Conservation (phyloP, 805 yeast species). For the Yarrowia bubula region DNA sequence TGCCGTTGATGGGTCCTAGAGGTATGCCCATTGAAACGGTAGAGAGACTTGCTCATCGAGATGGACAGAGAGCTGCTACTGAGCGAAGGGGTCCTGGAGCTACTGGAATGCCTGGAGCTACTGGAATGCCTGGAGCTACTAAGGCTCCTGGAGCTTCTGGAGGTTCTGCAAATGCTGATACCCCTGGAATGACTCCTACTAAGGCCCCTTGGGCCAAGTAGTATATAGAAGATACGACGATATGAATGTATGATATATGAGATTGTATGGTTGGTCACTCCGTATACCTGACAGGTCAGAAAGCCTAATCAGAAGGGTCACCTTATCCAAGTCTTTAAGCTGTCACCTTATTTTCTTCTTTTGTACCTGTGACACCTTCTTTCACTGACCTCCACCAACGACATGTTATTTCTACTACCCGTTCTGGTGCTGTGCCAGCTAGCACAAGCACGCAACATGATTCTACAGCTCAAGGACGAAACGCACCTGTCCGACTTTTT, state of each 20-base stretch:
- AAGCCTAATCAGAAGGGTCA: not conserved
- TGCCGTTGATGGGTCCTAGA: conserved; percentile 4
- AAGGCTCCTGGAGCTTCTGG: not conserved
- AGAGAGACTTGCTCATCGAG: conserved; percentile 3
- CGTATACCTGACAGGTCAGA: not conserved
- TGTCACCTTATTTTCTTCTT: not conserved
- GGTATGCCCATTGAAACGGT: conserved; percentile 11
- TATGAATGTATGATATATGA: too few species aligned
- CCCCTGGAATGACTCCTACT: not conserved
- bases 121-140: not conserved
- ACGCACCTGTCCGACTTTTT: conserved; percentile 15
- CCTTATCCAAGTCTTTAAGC: not conserved
- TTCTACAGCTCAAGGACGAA: conserved; percentile 6
- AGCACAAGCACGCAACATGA: conserved; percentile 3
- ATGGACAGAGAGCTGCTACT: not conserved
- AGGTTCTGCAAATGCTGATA: not conserved
- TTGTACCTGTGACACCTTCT: not conserved
- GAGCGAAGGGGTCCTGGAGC: not conserved
- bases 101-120: not conserved
- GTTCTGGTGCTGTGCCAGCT: conserved; percentile 1
- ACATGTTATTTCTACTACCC: conserved; percentile 9
- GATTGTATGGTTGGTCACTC: too few species aligned
- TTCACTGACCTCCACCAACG: not conserved
- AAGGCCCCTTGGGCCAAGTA: conserved; percentile 30
- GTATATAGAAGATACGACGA: too few species aligned